Evolutionary conservation across 495 filamentous ascomycete species (phyloP).

Genomic region (Bacidia rubella): DNA sequence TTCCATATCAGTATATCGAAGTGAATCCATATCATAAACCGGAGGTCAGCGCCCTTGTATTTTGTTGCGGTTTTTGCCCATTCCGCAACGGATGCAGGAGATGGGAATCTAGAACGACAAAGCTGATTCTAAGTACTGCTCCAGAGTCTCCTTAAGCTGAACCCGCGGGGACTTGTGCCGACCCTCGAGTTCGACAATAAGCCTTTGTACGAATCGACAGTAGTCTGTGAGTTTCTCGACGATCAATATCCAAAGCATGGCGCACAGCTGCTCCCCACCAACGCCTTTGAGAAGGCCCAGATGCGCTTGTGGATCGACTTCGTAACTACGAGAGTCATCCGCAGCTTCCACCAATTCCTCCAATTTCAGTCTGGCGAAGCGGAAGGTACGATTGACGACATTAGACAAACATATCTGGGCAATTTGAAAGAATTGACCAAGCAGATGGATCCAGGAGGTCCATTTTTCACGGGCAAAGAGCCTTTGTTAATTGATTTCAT

Average conservation of each 20-base stretch:
- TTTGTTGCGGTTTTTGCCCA: too few species aligned
- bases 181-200: constrained; percentile 41
- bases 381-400: constrained; percentile 24
- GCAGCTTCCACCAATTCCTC: constrained; percentile 49
- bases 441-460: constrained; percentile 46
- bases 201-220: constrained; percentile 52
- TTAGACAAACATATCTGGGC: constrained; percentile 34
- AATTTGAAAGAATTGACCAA: constrained; percentile 40
- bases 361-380: constrained; percentile 40
- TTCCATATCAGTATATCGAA: constrained; percentile 61
- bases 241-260: constrained; percentile 42
- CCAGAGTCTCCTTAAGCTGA: constrained; percentile 48
- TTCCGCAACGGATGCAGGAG: too few species aligned
- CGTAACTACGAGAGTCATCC: constrained; percentile 47
- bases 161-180: constrained; percentile 57
- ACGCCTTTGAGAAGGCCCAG: constrained; percentile 44
- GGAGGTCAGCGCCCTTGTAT: too few species aligned
- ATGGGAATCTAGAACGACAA: too few species aligned
- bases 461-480: constrained; percentile 47
- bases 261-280: constrained; percentile 36
- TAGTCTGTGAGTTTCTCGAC: constrained; percentile 59
- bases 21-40: constrained; percentile 60
- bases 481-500: constrained; percentile 49
- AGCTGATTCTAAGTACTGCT: too few species aligned
- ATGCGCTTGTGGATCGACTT: constrained; percentile 58